phyloP scores from a whole-genome alignment of 2,329 filamentous ascomycete species.

The Penicillium sp. region DNA sequence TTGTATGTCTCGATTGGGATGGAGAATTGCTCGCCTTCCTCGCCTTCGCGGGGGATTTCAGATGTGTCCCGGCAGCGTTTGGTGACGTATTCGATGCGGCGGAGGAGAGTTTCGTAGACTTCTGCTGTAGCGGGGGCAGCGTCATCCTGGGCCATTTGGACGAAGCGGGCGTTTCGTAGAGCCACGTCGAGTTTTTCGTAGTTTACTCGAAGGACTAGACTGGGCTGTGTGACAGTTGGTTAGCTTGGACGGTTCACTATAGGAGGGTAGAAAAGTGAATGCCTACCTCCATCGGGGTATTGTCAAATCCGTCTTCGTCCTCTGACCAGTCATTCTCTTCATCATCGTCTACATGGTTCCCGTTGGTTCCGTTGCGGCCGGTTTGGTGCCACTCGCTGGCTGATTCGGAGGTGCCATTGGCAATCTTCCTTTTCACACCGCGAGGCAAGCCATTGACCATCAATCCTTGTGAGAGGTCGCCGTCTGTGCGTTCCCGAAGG shows the following conservation, averaged over 20 bases:
- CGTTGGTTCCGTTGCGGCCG: constrained; percentile 37
- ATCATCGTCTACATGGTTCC: constrained; percentile 35
- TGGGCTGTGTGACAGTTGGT: constrained; percentile 62
- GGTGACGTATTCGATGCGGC: constrained; percentile 71
- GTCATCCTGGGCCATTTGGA: constrained; percentile 71
- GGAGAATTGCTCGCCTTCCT: constrained; percentile 50
- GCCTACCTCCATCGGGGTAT: constrained; percentile 48
- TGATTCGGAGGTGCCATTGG: constrained; percentile 26
- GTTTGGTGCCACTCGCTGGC: constrained; percentile 30
- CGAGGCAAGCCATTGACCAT: constrained; percentile 42
- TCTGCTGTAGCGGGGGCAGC: constrained; percentile 76
- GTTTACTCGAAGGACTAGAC: constrained; percentile 79
- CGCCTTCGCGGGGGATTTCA: constrained; percentile 49
- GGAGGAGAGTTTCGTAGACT: constrained; percentile 77
- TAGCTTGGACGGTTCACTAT: constrained; percentile 8
- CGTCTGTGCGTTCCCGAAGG: constrained; percentile 43
- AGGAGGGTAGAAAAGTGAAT: background rate
- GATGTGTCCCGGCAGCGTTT: constrained; percentile 64
- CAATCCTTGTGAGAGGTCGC: constrained; percentile 42
- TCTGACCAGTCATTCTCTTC: constrained; percentile 48
- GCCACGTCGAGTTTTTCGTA: constrained; percentile 83
- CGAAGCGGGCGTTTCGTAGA: constrained; percentile 78
- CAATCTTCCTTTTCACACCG: constrained; percentile 43
- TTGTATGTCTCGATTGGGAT: constrained; percentile 43
- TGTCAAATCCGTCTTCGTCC: constrained; percentile 43